Evolutionary conservation across 345 rosid species (phyloP), one percentile per base, ranked within the genome.

Genomic region (Anacardium occidentale): DNA sequence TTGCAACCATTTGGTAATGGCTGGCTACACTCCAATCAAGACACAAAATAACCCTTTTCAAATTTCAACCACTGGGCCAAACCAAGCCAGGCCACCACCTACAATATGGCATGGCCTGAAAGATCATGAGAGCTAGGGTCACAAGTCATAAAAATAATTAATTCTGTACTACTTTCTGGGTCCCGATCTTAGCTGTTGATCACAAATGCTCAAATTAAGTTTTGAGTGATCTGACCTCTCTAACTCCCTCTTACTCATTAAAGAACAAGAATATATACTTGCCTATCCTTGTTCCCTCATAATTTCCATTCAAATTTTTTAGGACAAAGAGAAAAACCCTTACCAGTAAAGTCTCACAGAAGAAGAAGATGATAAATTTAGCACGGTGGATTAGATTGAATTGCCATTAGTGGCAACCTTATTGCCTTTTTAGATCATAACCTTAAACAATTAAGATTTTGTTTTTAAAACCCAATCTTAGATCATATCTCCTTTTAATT

Each of bases 181-280:
- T 76, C 73, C 81, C 82, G 76, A 25, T 48, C 56, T 71, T 78
- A 83, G 84, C 84, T 83, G 86, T 78, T 74, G 21, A 56, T 76
- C 79, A 76, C 82, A 71, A 65, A 64, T 64, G 71, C 44, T 67
- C 44, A 20, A 53, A 72, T 69, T 32, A 79, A 65, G 40, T 14
- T 53, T 4, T 29, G 44, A 20, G 48, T 32, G 50, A 40, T 62
- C 26, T 51, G 47, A n/a, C 24, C 18, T 9, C 13, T 45, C 67
- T 59, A 34, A 71, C 66, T 29, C 3, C 54, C 66, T n/a, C n/a
- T n/a, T n/a, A n/a, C n/a, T n/a, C 48, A 21, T 8, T 20, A 60
- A 37, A 62, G 69, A 67, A 66, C 62, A 79, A 62, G 15, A 37
- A 37, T 37, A 37, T 37, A 37, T 48, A 57, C 24, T 59, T 47